These are phyloP conservation scores for Aspergillus fumigatiaffinis DNA, from an alignment of 2,329 filamentous ascomycete genomes.

Conservation along the genomic window DNA sequence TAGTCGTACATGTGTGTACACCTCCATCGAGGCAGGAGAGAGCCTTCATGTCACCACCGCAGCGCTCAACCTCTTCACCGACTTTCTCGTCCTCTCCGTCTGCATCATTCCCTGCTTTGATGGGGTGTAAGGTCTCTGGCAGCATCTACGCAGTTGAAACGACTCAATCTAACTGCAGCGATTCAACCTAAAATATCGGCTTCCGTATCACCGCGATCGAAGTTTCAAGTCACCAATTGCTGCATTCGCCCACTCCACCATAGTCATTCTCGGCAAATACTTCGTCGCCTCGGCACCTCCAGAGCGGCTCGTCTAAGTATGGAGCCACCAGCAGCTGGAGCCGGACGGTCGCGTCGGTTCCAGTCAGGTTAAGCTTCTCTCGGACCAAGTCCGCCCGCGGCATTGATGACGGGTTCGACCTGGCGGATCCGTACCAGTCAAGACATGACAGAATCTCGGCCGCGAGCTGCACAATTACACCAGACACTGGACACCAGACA, in stretches of 20 bases:
- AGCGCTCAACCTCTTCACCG: constrained; percentile 28
- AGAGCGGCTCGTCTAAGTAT: constrained; percentile 10
- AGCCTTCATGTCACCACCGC: constrained; percentile 24
- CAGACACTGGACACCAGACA: constrained; percentile 2
- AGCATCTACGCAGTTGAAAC: not conserved
- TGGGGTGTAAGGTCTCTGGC: constrained; percentile 17
- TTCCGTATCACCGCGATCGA: too few species aligned
- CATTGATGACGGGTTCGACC: constrained; percentile 13
- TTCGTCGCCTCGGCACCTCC: constrained; percentile 7
- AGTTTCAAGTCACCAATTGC: too few species aligned
- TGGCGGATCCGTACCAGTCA: constrained; percentile 15
- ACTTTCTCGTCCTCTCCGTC: constrained; percentile 27
- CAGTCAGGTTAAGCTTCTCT: constrained; percentile 1
- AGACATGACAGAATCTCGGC: not conserved
- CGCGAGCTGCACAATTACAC: constrained; percentile 15
- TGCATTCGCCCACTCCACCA: too few species aligned
- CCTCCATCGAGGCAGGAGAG: constrained; percentile 16
- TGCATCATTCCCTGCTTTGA: constrained; percentile 26
- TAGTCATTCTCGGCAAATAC: too few species aligned
- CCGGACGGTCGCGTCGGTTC: too few species aligned
- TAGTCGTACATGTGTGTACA: constrained; percentile 23
- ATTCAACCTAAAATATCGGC: too few species aligned
- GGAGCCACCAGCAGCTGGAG: constrained; percentile 1
- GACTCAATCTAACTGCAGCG: not conserved
- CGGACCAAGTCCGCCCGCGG: constrained; percentile 7